Percentiles rank a stretch among this genome's conserved stretches.
Evolutionary conservation across 139 green algal genomes (phyloP).

Genomic region (Chlamydomonas sp.): DNA sequence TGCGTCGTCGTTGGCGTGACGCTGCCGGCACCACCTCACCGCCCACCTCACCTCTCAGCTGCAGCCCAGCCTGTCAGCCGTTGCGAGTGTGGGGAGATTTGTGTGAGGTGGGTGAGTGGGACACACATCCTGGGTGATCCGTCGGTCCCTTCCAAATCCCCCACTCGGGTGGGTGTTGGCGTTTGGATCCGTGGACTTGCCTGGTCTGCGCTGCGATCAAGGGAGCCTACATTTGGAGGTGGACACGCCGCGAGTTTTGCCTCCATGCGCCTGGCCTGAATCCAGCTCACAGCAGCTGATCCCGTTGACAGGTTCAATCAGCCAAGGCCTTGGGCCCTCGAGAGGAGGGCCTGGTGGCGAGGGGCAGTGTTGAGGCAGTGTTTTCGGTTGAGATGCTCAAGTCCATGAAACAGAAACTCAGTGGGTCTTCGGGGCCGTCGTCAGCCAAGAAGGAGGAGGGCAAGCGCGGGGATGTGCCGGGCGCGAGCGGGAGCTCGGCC

Average conservation of each 20-base stretch:
- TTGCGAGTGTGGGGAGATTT: no score
- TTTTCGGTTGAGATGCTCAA: slow-evolving; percentile 5
- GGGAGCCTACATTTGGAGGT: background rate
- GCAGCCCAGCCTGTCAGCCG: no score
- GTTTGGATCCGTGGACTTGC: no score
- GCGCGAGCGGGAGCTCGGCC: background rate
- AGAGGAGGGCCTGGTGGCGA: background rate
- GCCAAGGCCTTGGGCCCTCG: no score
- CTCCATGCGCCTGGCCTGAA: background rate
- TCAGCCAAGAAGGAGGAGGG: slow-evolving; percentile 3
- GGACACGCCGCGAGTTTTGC: background rate
- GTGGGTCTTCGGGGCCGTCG: no score
- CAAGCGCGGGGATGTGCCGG: background rate
- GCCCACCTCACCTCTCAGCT: no score
- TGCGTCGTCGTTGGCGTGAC: no score
- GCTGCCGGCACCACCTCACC: no score
- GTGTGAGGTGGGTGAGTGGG: no score
- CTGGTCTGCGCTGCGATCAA: background rate
- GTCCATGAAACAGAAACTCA: slow-evolving; percentile 15
- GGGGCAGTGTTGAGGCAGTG: background rate
- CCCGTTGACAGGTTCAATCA: background rate
- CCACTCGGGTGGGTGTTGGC: no score
- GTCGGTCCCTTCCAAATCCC: no score
- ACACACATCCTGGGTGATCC: no score
- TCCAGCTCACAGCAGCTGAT: background rate